These are phyloP conservation scores for Erigeron canadensis DNA, from an alignment of 129 eudicot genomes.

Conservation along the genomic window DNA sequence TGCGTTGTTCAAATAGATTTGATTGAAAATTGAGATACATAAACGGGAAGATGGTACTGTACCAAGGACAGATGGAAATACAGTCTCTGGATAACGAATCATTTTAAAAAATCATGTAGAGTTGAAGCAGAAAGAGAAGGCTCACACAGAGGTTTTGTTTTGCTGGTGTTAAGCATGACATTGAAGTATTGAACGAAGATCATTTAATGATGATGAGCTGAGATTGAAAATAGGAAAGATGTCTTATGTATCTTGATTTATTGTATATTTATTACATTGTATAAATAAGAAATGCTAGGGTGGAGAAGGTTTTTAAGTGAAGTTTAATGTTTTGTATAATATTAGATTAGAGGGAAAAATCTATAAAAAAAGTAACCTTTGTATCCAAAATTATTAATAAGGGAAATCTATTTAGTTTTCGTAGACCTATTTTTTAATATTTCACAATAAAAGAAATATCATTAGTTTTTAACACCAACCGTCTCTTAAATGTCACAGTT, in stretches of 20 bases:
- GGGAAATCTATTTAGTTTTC: too few species aligned
- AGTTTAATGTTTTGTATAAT: too few species aligned
- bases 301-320: background rate
- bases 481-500: too few species aligned
- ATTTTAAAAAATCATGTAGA: background rate
- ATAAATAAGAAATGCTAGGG: background rate
- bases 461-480: too few species aligned
- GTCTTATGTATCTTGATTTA: slow-evolving; percentile 26
- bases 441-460: too few species aligned
- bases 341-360: too few species aligned
- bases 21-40: slow-evolving; percentile 11
- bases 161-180: slow-evolving; percentile 62
- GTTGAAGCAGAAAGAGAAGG: too few species aligned
- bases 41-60: background rate
- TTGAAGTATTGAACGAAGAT: slow-evolving; percentile 36
- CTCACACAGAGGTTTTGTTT: slow-evolving; percentile 22
- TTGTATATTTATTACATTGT: slow-evolving; percentile 9
- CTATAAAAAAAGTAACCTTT: too few species aligned
- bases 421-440: too few species aligned
- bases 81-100: slow-evolving; percentile 11
- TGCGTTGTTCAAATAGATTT: slow-evolving; percentile 41
- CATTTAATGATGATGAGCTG: slow-evolving; percentile 32
- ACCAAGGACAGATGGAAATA: slow-evolving; percentile 12
- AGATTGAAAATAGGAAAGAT: slow-evolving; percentile 1
- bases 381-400: too few species aligned